Percentiles rank a stretch among this genome's conserved stretches.
phyloP scores from a whole-genome alignment of 2,329 filamentous ascomycete genomes.

The Penicillium sp. region DNA sequence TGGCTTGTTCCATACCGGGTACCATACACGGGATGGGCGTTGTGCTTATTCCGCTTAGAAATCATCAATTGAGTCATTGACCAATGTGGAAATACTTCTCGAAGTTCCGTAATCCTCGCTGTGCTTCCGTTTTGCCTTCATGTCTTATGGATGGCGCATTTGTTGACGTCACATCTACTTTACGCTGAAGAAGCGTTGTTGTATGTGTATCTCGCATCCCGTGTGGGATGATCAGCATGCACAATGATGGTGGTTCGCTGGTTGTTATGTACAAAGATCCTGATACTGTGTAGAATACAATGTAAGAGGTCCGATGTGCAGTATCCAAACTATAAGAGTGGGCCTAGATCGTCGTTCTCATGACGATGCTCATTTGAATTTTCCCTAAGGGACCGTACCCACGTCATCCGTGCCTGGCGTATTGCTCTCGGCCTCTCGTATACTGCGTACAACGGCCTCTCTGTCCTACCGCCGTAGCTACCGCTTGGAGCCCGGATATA shows the following conservation, averaged over 20 bases:
- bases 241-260: constrained; percentile 10
- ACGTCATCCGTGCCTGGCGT: constrained; percentile 21
- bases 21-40: background rate
- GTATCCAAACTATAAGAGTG: constrained; percentile 18
- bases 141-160: background rate
- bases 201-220: background rate
- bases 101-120: background rate
- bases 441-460: background rate
- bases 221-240: constrained; percentile 4
- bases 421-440: no score
- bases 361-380: constrained; percentile 28
- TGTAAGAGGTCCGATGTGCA: background rate
- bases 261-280: background rate
- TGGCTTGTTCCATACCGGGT: background rate
- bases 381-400: constrained; percentile 11
- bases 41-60: background rate
- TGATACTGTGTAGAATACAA: constrained; percentile 10
- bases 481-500: background rate
- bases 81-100: background rate
- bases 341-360: constrained; percentile 25
- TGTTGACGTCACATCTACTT: background rate
- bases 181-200: background rate
- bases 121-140: background rate
- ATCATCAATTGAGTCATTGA: background rate
- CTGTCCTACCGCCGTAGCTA: background rate